Evolutionary conservation across 345 rosid species (phyloP).

Genomic region (Rhodamnia rubescens): DNA sequence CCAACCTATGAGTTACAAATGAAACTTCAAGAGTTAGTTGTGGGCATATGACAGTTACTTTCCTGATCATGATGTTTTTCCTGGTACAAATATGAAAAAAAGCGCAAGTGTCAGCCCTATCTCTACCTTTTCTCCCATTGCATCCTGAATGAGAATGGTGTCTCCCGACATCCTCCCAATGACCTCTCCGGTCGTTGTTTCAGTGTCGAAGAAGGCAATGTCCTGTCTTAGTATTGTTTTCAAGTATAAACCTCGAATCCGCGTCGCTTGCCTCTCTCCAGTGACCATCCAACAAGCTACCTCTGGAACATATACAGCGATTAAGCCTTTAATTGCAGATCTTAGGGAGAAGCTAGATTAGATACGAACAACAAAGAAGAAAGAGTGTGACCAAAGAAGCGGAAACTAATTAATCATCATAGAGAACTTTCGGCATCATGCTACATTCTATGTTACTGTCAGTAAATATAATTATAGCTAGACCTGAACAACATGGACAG

Average conservation of each 20-base stretch:
- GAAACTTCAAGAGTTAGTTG: background rate
- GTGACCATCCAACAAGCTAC: constrained; percentile 87
- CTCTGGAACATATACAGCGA: constrained; percentile 29
- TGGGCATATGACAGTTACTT: background rate
- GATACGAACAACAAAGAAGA: background rate
- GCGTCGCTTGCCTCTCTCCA: constrained; percentile 69
- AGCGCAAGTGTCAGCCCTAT: background rate
- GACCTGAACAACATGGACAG: background rate
- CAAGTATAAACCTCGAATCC: constrained; percentile 64
- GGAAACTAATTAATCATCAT: background rate
- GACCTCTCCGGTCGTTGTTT: constrained; percentile 79
- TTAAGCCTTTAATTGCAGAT: background rate
- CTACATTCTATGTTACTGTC: background rate
- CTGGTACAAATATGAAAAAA: background rate
- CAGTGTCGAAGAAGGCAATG: constrained; percentile 68
- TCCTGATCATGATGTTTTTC: background rate
- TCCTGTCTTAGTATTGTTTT: constrained; percentile 82
- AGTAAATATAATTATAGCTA: background rate
- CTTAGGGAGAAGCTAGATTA: background rate
- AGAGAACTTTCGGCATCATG: background rate
- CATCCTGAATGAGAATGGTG: constrained; percentile 83
- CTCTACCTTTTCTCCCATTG: constrained; percentile 86
- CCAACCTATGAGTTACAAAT: constrained; percentile 39
- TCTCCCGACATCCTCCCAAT: constrained; percentile 93
- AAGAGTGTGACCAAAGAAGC: background rate